phyloP scores from a whole-genome alignment of 2,329 filamentous ascomycete species.

The Penicillium polonicum region DNA sequence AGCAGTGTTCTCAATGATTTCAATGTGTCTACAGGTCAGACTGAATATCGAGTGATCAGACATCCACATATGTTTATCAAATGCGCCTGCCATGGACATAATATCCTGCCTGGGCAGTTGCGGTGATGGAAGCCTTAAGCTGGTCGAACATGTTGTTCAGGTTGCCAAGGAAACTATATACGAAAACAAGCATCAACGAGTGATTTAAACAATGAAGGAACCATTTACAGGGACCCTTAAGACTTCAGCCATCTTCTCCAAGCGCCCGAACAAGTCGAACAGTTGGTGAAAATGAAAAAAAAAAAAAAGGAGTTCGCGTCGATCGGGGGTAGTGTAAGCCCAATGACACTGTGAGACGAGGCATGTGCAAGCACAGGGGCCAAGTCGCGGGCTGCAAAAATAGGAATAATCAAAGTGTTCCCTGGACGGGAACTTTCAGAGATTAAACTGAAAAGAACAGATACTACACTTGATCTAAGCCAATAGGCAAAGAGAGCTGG shows the following conservation, averaged over 20 bases:
- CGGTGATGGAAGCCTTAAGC: background rate
- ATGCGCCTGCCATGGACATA: background rate
- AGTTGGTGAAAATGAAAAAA: background rate
- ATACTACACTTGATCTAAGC: slow-evolving; percentile 4
- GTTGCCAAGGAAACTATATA: background rate
- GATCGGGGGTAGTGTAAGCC: background rate
- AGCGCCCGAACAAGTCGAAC: background rate
- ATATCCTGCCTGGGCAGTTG: background rate
- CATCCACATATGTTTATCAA: background rate
- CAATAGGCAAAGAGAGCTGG: slow-evolving; percentile 2
- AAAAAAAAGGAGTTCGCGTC: background rate
- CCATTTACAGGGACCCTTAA: rapidly evolving
- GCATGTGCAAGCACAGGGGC: background rate
- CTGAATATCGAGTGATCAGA: background rate
- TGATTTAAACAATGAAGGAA: background rate
- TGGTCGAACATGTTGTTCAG: background rate
- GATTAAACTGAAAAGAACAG: slow-evolving; percentile 1
- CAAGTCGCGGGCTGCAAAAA: background rate
- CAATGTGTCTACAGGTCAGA: background rate
- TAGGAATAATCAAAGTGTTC: background rate
- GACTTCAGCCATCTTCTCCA: background rate
- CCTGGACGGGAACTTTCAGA: background rate
- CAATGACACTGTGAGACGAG: background rate
- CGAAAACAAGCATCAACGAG: background rate
- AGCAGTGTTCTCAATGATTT: background rate